These are phyloP conservation scores for Cryptococcus hybrid DNA, from an alignment of 1,284 basidiomycete genomes.

Conservation along the genomic window DNA sequence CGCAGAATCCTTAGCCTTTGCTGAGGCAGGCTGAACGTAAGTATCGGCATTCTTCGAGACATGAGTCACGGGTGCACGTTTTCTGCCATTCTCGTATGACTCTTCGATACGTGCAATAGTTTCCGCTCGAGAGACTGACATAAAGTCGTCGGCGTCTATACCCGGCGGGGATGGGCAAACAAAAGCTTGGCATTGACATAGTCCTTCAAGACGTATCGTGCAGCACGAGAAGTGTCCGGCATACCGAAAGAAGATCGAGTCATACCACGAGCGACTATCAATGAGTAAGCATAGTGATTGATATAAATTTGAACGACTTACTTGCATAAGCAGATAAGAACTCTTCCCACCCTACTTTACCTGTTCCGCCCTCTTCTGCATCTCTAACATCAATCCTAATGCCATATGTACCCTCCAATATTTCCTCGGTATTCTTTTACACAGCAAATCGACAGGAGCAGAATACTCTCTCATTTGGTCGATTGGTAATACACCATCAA, in stretches of 20 bases:
- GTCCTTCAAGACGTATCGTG: conserved; percentile 93
- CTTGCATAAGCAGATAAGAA: conserved; percentile 86
- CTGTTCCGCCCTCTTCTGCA: conserved; percentile 82
- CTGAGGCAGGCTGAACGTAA: conserved; percentile 56
- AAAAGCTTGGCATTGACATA: conserved; percentile 94
- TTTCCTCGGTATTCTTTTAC: conserved; percentile 74
- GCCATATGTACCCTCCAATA: conserved; percentile 90
- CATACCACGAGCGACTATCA: conserved; percentile 84
- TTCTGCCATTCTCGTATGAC: conserved; percentile 58
- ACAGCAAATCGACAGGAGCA: conserved; percentile 78
- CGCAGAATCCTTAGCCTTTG: conserved; percentile 7
- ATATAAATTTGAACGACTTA: conserved; percentile 53
- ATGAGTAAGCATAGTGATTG: background rate
- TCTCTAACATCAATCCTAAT: conserved; percentile 68
- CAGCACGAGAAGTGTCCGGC: conserved; percentile 92
- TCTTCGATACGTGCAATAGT: conserved; percentile 58
- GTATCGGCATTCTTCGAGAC: conserved; percentile 81
- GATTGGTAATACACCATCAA: conserved; percentile 95
- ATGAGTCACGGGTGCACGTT: conserved; percentile 78
- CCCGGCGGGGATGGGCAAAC: conserved; percentile 84
- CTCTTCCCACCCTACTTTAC: conserved; percentile 73
- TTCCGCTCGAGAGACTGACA: conserved; percentile 65
- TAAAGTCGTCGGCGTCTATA: conserved; percentile 70
- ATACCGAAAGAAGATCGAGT: conserved; percentile 93
- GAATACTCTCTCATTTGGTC: conserved; percentile 97